These are phyloP conservation scores for Calonectria pauciramosa DNA, from an alignment of 2,329 filamentous ascomycete genomes.

Conservation along the genomic window DNA sequence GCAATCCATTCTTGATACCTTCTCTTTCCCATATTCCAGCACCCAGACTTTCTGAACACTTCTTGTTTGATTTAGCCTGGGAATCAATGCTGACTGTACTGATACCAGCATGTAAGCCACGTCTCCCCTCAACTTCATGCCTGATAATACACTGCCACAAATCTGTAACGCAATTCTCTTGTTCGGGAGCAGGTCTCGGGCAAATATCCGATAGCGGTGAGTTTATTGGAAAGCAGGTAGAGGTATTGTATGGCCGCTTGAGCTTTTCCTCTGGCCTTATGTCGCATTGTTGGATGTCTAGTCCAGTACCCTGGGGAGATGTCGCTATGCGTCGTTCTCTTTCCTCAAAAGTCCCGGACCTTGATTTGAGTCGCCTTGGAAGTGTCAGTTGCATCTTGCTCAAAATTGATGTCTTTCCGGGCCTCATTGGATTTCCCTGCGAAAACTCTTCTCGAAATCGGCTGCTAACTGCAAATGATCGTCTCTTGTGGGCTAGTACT, in stretches of 20 bases:
- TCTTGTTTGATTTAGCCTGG: constrained; percentile 7
- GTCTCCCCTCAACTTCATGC: constrained; percentile 40
- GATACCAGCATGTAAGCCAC: constrained; percentile 24
- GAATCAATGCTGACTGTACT: constrained; percentile 12
- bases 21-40: constrained; percentile 5
- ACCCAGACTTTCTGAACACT: constrained; percentile 11
- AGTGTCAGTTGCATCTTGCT: constrained; percentile 53
- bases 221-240: constrained; percentile 32
- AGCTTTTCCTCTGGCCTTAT: constrained; percentile 13
- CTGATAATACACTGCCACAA: constrained; percentile 47
- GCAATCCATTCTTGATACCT: constrained; percentile 5
- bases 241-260: constrained; percentile 36
- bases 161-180: constrained; percentile 41
- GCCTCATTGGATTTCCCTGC: constrained; percentile 13
- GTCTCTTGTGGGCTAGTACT: constrained; percentile 48
- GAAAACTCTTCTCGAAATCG: constrained; percentile 59
- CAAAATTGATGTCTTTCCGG: constrained; percentile 48
- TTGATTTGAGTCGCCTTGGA: constrained; percentile 46
- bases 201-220: constrained; percentile 23
- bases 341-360: constrained; percentile 19
- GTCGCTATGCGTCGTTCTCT: too few species aligned
- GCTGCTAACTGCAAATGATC: constrained; percentile 48
- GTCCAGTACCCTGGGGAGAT: not conserved
- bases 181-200: constrained; percentile 24
- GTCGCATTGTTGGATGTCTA: not conserved